A percentile compares a stretch with the other conserved stretches of the same genome.
These are phyloP conservation scores for Angomonas ambiguus DNA, from an alignment of 208 protist genomes.

Conservation along the genomic window DNA sequence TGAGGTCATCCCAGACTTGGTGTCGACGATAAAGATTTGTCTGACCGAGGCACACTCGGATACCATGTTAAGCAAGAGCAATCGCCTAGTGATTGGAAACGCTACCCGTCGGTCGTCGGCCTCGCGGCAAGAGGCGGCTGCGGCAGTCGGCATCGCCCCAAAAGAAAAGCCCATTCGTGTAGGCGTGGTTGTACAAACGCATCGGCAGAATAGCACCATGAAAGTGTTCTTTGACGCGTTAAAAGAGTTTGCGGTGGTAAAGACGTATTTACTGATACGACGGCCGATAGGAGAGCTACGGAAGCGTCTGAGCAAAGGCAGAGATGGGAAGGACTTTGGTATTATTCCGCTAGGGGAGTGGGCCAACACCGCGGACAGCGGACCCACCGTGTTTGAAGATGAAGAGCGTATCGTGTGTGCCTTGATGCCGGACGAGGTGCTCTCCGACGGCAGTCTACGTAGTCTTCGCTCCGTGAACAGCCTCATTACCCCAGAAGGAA, in stretches of 20 bases:
- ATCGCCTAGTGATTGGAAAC: neutral
- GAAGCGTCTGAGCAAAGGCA: slow-evolving; percentile 19
- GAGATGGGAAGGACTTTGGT: slow-evolving; percentile 24
- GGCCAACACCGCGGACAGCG: slow-evolving; percentile 3
- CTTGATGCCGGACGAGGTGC: slow-evolving; percentile 33
- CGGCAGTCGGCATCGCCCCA: no score
- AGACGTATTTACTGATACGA: slow-evolving; percentile 36
- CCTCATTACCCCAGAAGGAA: neutral
- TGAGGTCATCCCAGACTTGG: slow-evolving; percentile 46
- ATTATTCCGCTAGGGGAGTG: slow-evolving; percentile 27
- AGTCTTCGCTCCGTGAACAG: neutral
- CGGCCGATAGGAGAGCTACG: slow-evolving; percentile 19
- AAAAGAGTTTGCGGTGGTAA: slow-evolving; percentile 29
- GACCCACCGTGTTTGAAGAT: slow-evolving; percentile 8
- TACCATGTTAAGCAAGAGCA: slow-evolving; percentile 2
- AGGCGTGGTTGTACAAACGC: slow-evolving; percentile 78
- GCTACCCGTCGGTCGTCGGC: neutral
- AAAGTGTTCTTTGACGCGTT: slow-evolving; percentile 66
- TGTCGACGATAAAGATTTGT: slow-evolving; percentile 39
- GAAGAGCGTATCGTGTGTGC: slow-evolving; percentile 28
- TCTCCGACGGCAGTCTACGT: slow-evolving; percentile 34
- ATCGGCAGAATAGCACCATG: slow-evolving; percentile 76
- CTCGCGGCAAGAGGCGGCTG: no score
- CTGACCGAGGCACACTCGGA: slow-evolving; percentile 14
- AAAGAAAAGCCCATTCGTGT: no score